Conservation (phyloP, 2,329 filamentous ascomycete species). For the Venturia carpophila region DNA sequence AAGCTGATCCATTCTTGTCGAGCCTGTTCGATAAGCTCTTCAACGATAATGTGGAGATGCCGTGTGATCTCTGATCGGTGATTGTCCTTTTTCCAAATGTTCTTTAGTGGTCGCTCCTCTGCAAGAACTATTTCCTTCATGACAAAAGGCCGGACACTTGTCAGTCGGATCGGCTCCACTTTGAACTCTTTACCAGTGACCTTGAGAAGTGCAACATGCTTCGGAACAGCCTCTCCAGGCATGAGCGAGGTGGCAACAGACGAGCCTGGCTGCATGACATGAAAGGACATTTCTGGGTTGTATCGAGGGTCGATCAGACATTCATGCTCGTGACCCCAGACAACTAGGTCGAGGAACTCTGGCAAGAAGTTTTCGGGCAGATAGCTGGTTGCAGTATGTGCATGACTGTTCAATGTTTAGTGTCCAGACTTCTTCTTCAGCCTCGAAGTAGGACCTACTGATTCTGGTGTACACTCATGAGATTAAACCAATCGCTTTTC, state of each 20-base stretch:
- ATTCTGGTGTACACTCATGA: conserved; percentile 93
- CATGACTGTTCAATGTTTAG: conserved; percentile 43
- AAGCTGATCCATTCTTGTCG: conserved; percentile 70
- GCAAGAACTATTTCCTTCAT: conserved; percentile 73
- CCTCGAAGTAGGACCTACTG: conserved; percentile 42
- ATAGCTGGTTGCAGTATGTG: conserved; percentile 87
- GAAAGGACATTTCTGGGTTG: conserved; percentile 83
- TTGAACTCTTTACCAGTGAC: conserved; percentile 77
- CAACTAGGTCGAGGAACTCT: conserved; percentile 79
- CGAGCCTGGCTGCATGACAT: conserved; percentile 95
- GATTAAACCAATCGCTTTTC: conserved; percentile 86
- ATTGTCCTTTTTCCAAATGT: conserved; percentile 70
- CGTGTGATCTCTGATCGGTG: conserved; percentile 75
- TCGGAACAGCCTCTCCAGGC: conserved; percentile 80
- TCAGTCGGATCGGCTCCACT: conserved; percentile 72
- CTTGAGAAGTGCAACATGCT: conserved; percentile 80
- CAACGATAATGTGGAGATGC: conserved; percentile 67
- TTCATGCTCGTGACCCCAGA: conserved; percentile 98
- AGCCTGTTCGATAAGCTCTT: conserved; percentile 81
- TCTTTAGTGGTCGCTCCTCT: conserved; percentile 67
- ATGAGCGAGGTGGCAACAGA: conserved; percentile 91
- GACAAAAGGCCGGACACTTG: conserved; percentile 83
- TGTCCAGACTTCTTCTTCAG: conserved; percentile 3
- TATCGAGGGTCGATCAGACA: conserved; percentile 77
- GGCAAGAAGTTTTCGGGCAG: conserved; percentile 89